Conservation (phyloP, 2,329 filamentous ascomycete species). For the Hysterium pulicare region DNA sequence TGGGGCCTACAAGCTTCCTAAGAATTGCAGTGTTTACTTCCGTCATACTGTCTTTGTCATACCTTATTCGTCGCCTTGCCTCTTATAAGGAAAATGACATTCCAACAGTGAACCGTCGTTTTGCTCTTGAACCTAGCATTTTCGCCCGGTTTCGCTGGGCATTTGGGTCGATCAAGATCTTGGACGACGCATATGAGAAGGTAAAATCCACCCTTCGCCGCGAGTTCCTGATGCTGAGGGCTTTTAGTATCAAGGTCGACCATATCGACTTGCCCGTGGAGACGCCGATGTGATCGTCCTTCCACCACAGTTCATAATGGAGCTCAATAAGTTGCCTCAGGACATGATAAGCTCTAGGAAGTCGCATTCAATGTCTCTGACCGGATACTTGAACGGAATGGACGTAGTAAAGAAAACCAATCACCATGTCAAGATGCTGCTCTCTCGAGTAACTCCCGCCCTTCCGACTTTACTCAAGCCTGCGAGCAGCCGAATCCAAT, state of each 20-base stretch:
- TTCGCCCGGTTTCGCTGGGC: conserved; percentile 5
- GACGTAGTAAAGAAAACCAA: conserved; percentile 3
- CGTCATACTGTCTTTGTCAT: no score
- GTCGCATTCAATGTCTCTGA: conserved; percentile 4
- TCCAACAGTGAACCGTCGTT: conserved; percentile 5
- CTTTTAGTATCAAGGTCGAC: conserved; percentile 3
- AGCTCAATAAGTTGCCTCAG: conserved; percentile 8
- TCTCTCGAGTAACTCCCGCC: conserved; percentile 6
- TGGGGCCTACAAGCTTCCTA: no score
- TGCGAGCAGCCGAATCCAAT: neutral
- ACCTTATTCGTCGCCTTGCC: no score
- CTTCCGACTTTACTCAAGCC: conserved; percentile 4
- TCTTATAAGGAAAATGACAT: no score
- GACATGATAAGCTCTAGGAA: conserved; percentile 3
- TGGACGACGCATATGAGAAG: conserved; percentile 8
- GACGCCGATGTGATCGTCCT: conserved; percentile 7
- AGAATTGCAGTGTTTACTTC: no score
- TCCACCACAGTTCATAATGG: conserved; percentile 4
- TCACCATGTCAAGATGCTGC: conserved; percentile 7
- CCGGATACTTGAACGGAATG: conserved; percentile 7
- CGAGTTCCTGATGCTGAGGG: neutral
- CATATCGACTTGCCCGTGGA: conserved; percentile 7
- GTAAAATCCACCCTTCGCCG: neutral
- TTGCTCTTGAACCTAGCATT: conserved; percentile 5
- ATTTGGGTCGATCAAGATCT: conserved; percentile 3